phyloP scores from a whole-genome alignment of 768 basidiomycete species.

The Sporobolomyces roseus region DNA sequence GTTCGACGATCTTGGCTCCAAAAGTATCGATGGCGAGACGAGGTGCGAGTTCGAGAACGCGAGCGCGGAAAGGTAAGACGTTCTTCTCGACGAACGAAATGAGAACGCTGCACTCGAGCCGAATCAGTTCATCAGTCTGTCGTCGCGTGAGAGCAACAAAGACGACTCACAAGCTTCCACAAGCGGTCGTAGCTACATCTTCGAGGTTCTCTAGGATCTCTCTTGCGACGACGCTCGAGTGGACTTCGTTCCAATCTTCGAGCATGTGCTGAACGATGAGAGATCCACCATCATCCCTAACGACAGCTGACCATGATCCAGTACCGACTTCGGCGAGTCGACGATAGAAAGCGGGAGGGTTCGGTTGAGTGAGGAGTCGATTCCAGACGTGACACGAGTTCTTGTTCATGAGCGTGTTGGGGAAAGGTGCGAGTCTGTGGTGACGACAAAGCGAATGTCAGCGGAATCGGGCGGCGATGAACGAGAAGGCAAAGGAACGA shows the following conservation, averaged over 20 bases:
- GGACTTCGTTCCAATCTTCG: slow-evolving; percentile 31
- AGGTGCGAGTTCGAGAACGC: slow-evolving; percentile 7
- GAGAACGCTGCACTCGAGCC: background rate
- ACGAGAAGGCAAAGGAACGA: background rate
- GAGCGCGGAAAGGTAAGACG: slow-evolving; percentile 18
- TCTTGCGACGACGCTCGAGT: slow-evolving; percentile 14
- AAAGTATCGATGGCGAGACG: slow-evolving; percentile 18
- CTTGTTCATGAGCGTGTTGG: slow-evolving; percentile 21
- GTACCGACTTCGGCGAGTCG: slow-evolving; percentile 24
- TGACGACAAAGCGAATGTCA: background rate
- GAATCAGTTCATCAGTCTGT: background rate
- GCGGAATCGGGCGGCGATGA: too few species aligned
- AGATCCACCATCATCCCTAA: slow-evolving; percentile 29
- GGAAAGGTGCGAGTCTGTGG: slow-evolving; percentile 21
- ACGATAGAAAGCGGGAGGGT: slow-evolving; percentile 26
- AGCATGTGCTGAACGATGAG: slow-evolving; percentile 36
- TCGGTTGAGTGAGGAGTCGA: slow-evolving; percentile 28
- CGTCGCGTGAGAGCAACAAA: background rate
- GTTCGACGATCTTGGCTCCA: slow-evolving; percentile 32
- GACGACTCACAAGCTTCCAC: background rate
- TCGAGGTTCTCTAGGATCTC: slow-evolving; percentile 7
- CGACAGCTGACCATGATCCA: slow-evolving; percentile 6
- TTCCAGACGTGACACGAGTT: slow-evolving; percentile 30
- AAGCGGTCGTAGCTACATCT: background rate
- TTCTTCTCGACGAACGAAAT: slow-evolving; percentile 25